These are phyloP conservation scores for Cystobasidium ongulense DNA, from an alignment of 768 basidiomycete genomes.

Conservation along the genomic window DNA sequence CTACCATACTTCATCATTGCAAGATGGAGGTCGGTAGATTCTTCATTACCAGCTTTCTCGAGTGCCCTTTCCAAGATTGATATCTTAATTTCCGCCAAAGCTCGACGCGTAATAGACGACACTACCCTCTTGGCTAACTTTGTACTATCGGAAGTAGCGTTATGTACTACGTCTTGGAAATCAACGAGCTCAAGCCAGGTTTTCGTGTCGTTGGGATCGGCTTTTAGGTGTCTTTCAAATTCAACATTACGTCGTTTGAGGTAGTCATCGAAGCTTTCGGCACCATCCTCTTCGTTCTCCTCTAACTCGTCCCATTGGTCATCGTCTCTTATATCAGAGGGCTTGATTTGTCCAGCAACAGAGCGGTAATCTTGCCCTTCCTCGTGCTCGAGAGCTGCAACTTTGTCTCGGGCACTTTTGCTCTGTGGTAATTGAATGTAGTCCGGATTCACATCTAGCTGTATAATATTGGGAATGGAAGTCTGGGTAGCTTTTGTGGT, in stretches of 20 bases:
- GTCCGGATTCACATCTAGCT: not conserved
- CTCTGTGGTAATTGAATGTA: not conserved
- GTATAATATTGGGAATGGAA: not conserved
- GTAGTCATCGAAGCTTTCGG: slow-evolving; percentile 40
- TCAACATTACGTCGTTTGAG: slow-evolving; percentile 32
- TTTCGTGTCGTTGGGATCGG: slow-evolving; percentile 40
- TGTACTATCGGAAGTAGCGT: slow-evolving; percentile 32
- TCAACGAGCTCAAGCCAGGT: slow-evolving; percentile 44
- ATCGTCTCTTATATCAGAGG: not conserved
- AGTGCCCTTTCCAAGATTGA: slow-evolving; percentile 45
- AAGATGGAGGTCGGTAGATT: slow-evolving; percentile 41
- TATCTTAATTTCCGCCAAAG: slow-evolving; percentile 44
- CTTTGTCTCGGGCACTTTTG: not conserved
- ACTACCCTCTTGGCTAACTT: slow-evolving; percentile 7
- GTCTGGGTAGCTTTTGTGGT: not conserved
- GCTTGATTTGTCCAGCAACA: slow-evolving; percentile 35
- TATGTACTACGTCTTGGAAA: slow-evolving; percentile 40
- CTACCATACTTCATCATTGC: slow-evolving; percentile 44
- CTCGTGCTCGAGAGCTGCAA: slow-evolving; percentile 35
- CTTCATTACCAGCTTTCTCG: slow-evolving; percentile 37
- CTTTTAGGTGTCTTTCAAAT: slow-evolving; percentile 40
- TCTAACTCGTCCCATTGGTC: not conserved
- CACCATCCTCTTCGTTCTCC: slow-evolving; percentile 36
- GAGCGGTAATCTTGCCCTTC: slow-evolving; percentile 39
- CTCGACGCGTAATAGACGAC: slow-evolving; percentile 27